Percentiles rank a stretch among this genome's conserved stretches.
phyloP scores from a whole-genome alignment of 768 basidiomycete genomes.

The Serpula lacrymans region DNA sequence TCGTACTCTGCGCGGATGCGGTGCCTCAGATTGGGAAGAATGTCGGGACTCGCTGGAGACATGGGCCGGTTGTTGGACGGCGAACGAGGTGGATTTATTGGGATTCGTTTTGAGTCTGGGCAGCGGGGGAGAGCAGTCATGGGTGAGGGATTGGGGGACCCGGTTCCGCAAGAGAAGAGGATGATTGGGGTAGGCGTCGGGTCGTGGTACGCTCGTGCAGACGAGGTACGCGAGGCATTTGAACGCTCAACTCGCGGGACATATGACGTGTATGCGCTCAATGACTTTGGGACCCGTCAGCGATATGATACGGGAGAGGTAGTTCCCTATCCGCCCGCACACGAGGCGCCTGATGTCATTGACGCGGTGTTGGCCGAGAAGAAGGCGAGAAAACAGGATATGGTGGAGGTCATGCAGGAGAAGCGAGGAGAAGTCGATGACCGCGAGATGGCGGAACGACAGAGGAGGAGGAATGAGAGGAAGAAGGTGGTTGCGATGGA shows the following conservation, averaged over 20 bases:
- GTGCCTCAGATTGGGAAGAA: slow-evolving; percentile 31
- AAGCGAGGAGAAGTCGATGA: slow-evolving; percentile 4
- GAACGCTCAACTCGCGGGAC: slow-evolving; percentile 5
- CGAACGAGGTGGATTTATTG: slow-evolving; percentile 34
- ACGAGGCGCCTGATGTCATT: slow-evolving; percentile 32
- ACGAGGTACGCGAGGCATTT: slow-evolving; percentile 17
- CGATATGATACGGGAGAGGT: slow-evolving; percentile 15
- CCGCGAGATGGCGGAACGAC: not conserved
- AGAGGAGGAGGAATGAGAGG: too few species aligned
- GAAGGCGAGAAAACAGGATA: slow-evolving; percentile 7
- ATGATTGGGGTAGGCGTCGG: slow-evolving; percentile 33
- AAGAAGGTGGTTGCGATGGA: not conserved
- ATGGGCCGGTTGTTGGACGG: slow-evolving; percentile 32
- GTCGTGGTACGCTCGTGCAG: slow-evolving; percentile 24
- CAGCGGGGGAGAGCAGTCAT: slow-evolving; percentile 31
- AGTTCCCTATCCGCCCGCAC: slow-evolving; percentile 26
- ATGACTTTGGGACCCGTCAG: slow-evolving; percentile 20
- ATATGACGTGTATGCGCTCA: slow-evolving; percentile 24
- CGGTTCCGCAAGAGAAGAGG: slow-evolving; percentile 28
- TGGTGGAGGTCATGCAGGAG: not conserved
- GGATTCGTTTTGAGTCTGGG: slow-evolving; percentile 29
- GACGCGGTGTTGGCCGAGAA: slow-evolving; percentile 2
- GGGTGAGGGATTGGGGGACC: slow-evolving; percentile 35
- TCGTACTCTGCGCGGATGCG: slow-evolving; percentile 32
- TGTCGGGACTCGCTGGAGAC: slow-evolving; percentile 25